Base-by-base conservation (phyloP, 371 early-diverging fungal species). In the Mucor sp. region DNA sequence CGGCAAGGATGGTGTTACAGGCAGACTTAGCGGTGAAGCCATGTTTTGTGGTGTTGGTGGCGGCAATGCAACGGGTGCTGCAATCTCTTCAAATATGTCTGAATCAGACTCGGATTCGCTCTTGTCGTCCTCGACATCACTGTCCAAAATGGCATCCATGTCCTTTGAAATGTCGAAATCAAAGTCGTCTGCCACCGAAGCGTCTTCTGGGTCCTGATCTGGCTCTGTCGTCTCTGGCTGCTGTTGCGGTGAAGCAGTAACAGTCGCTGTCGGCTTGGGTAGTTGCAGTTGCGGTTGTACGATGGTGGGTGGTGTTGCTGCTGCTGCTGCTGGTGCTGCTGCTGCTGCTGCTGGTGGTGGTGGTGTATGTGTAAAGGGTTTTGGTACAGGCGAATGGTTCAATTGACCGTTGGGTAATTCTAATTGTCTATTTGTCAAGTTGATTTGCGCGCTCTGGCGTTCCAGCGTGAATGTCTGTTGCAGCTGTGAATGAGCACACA, bases 141-240 rank as follows among this genome's bases (percentile, higher is more conserved):
- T 61, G 28, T 67, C 72, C 14, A 72, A 48, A 17, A 72, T 68
- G 33, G 53, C 72, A 58, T 72, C 68, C 65, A 72, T 67, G 30
- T 72, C 72, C 43, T 65, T 72, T 8, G 68, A 64, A 12, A 72
- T 23, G 28, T 67, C 65, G 37, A 72, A 65, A 30, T 65, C 70
- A 50, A 62, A 65, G 58, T 68, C 68, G 17, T 71, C 71, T 5
- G 23, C 58, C 8, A 21, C n/a, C 0, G 41, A 17, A 7, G 57
- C 25, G 23, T 53, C 53, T 4, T 53, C 53, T 15, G 23, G 19
- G 19, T 25, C 50, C 5, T 44, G n/a, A n/a, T n/a, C 44, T 4
- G 9, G 17, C 19, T 19, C 47, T 21, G 0, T 9, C 19, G 27
- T 41, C 41, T 41, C 41, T 41, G 11, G 37, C 37, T 39, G 39